A percentile compares a stretch with the other conserved stretches of the same genome.
phyloP scores from a whole-genome alignment of 441 rosid species.

The Populus hybrid region DNA sequence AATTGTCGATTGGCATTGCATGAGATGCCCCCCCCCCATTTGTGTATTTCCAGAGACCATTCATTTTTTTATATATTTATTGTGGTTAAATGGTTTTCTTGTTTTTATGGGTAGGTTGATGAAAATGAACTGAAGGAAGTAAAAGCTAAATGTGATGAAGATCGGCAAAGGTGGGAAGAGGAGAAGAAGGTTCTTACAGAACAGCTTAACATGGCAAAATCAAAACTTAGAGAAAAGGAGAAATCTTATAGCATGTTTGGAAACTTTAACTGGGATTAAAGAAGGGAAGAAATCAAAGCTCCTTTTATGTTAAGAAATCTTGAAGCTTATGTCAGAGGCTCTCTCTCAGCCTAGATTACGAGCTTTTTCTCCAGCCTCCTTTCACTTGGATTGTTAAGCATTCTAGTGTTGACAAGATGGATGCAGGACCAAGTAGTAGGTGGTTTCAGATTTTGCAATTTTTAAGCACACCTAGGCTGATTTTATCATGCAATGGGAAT shows the following conservation, averaged over 20 bases:
- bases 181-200: slow-evolving; percentile 1
- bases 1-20: background rate
- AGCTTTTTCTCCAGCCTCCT: background rate
- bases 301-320: background rate
- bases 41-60: background rate
- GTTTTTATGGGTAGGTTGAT: background rate
- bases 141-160: background rate
- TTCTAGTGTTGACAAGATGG: background rate
- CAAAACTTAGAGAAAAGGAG: background rate
- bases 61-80: too few relatives aligned
- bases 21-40: background rate
- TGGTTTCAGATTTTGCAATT: too few relatives aligned
- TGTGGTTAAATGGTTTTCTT: too few relatives aligned
- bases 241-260: background rate
- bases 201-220: background rate
- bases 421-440: background rate
- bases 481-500: background rate
- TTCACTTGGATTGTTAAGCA: background rate
- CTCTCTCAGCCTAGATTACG: background rate
- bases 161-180: slow-evolving; percentile 2
- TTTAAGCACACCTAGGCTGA: too few relatives aligned
- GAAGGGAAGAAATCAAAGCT: background rate
- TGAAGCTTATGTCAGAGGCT: background rate
- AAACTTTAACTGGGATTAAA: background rate
- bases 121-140: background rate